Evolutionary conservation across 2,329 filamentous ascomycete genomes (phyloP).

Genomic region (Penicillium sp.): DNA sequence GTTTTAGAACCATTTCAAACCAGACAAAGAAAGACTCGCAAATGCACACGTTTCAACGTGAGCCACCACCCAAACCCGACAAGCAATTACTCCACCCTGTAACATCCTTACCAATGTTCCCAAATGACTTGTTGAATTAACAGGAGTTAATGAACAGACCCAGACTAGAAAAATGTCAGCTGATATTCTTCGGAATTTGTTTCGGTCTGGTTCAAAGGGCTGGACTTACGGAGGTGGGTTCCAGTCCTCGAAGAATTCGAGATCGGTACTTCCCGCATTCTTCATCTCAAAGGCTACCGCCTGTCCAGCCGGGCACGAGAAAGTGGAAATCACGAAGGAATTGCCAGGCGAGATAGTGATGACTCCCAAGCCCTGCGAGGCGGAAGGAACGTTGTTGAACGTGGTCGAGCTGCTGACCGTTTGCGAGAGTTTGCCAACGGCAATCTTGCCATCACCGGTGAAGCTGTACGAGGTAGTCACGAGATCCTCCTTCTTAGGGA

Average conservation of each 20-base stretch:
- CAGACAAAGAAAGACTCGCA: neutral
- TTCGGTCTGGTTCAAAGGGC: neutral
- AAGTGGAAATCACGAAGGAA: constrained; percentile 55
- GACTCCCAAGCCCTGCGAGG: constrained; percentile 46
- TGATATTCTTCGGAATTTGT: neutral
- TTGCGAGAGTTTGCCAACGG: constrained; percentile 52
- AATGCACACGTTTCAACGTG: neutral
- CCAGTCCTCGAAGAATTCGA: constrained; percentile 67
- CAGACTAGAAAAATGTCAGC: constrained; percentile 30
- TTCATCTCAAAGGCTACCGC: constrained; percentile 56
- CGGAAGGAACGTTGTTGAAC: constrained; percentile 54
- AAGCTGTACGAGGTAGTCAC: constrained; percentile 60
- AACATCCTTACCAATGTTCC: neutral
- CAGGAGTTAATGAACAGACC: constrained; percentile 45
- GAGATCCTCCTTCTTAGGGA: constrained; percentile 59
- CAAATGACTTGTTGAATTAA: constrained; percentile 24
- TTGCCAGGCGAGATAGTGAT: constrained; percentile 55
- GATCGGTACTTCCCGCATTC: constrained; percentile 50
- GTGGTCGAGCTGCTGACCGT: constrained; percentile 54
- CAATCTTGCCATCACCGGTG: constrained; percentile 55
- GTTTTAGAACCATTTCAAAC: neutral
- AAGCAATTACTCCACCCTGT: neutral
- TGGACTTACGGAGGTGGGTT: constrained; percentile 52
- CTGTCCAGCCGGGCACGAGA: constrained; percentile 57
- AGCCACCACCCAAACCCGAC: neutral